Conservation (phyloP, 2,329 filamentous ascomycete genomes). For the Canariomyces notabilis region DNA sequence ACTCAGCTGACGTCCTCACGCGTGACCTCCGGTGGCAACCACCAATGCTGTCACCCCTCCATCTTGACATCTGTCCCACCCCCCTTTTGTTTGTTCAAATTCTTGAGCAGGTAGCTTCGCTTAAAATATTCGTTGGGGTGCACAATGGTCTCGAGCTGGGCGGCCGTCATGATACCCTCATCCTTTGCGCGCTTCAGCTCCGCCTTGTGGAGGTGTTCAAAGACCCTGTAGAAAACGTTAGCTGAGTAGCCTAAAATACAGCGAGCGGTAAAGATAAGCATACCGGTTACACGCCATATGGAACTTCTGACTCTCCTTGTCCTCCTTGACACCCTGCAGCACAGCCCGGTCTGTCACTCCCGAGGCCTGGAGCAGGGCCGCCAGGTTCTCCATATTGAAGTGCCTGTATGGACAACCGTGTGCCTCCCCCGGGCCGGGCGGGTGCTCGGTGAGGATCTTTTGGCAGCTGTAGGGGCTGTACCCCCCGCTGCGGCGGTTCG, state of each 20-base stretch:
- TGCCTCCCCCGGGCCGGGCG: slow-evolving; percentile 78
- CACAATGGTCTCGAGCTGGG: slow-evolving; percentile 87
- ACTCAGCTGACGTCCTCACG: not conserved
- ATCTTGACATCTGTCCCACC: slow-evolving; percentile 25
- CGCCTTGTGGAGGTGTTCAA: slow-evolving; percentile 77
- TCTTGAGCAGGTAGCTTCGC: slow-evolving; percentile 83
- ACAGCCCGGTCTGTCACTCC: slow-evolving; percentile 76
- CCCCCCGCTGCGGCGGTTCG: slow-evolving; percentile 77
- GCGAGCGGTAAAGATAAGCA: slow-evolving; percentile 24
- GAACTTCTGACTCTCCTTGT: slow-evolving; percentile 81
- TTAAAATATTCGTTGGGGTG: slow-evolving; percentile 99
- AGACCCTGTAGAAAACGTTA: slow-evolving; percentile 53
- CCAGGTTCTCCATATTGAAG: slow-evolving; percentile 83
- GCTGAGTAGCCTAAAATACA: not conserved
- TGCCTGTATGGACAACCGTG: slow-evolving; percentile 97
- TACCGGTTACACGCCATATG: slow-evolving; percentile 93
- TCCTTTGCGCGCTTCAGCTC: slow-evolving; percentile 75
- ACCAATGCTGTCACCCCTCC: slow-evolving; percentile 20
- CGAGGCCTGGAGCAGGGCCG: slow-evolving; percentile 66
- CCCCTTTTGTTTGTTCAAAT: slow-evolving; percentile 46
- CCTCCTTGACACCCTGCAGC: slow-evolving; percentile 76
- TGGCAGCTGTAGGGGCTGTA: slow-evolving; percentile 93
- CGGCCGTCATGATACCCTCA: slow-evolving; percentile 63
- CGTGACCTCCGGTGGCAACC: too few species aligned
- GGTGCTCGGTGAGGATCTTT: slow-evolving; percentile 85